phyloP scores from a whole-genome alignment of 2,329 filamentous ascomycete genomes.

The Immersiporthe knoxdaviesiana region DNA sequence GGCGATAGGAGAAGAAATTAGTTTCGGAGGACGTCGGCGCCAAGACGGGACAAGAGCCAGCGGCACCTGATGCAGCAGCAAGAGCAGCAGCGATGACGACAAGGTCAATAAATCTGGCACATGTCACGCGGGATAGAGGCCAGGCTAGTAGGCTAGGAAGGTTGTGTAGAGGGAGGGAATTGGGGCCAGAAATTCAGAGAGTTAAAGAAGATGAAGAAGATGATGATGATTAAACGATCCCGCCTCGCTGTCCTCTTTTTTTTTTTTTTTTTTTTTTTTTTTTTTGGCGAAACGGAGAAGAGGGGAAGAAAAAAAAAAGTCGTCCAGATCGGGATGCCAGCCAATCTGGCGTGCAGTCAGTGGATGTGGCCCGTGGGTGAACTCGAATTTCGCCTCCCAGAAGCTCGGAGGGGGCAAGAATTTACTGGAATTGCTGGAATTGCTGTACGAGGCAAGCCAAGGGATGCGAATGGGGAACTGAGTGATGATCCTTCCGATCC shows the following conservation, averaged over 20 bases:
- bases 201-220: background rate
- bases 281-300: too few species aligned
- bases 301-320: too few species aligned
- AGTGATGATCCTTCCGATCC: conserved; percentile 4
- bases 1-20: background rate
- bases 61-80: background rate
- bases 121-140: background rate
- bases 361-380: conserved; percentile 2
- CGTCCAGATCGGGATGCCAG: conserved; percentile 1
- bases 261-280: too few species aligned
- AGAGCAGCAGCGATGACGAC: background rate
- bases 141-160: background rate
- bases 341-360: background rate
- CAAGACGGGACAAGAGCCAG: background rate
- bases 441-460: background rate
- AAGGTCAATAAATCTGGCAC: conserved; percentile 5
- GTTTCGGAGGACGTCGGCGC: background rate
- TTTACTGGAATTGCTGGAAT: background rate
- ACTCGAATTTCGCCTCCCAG: background rate
- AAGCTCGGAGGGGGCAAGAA: background rate
- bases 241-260: background rate
- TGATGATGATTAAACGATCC: background rate
- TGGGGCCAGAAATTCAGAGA: too few species aligned
- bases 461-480: background rate
- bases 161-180: too few species aligned